Evolutionary conservation across 2,329 filamentous ascomycete genomes (phyloP).

Genomic region (Colletotrichum musae): DNA sequence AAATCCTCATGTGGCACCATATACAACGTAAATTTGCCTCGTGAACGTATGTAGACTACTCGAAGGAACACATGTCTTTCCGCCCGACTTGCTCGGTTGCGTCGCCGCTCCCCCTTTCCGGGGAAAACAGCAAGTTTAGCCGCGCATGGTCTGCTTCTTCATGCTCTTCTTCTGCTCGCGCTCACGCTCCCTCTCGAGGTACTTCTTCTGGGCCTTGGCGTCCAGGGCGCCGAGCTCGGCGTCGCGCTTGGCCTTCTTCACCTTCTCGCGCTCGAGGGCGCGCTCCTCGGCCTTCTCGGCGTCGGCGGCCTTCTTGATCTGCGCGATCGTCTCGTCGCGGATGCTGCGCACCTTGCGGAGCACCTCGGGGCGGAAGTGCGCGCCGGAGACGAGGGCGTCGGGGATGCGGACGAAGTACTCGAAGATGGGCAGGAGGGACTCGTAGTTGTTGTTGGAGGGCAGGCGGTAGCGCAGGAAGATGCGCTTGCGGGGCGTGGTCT

Average conservation of each 20-base stretch:
- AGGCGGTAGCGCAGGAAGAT: conserved; percentile 84
- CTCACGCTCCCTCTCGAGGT: conserved; percentile 84
- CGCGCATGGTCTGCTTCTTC: conserved; percentile 70
- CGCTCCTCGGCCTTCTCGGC: conserved; percentile 87
- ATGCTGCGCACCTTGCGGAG: conserved; percentile 84
- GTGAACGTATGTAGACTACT: no score
- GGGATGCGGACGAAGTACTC: conserved; percentile 86
- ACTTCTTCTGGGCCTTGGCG: conserved; percentile 89
- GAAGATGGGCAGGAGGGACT: conserved; percentile 80
- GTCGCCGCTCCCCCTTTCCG: background rate
- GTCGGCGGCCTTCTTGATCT: conserved; percentile 84
- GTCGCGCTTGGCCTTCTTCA: conserved; percentile 92
- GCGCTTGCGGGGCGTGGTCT: conserved; percentile 88
- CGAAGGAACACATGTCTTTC: no score
- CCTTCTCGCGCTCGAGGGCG: conserved; percentile 77
- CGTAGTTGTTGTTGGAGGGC: conserved; percentile 74
- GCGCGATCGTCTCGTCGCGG: conserved; percentile 84
- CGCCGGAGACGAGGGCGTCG: conserved; percentile 81
- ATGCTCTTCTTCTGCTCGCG: conserved; percentile 74
- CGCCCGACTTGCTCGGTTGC: no score
- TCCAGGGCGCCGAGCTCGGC: conserved; percentile 82
- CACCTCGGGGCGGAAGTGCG: conserved; percentile 92
- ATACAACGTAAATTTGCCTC: conserved; percentile 18
- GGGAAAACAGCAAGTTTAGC: conserved; percentile 47
- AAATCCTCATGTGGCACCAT: conserved; percentile 18